phyloP scores from a whole-genome alignment of 768 basidiomycete species.

The Xerocomus brunneocitrinus region DNA sequence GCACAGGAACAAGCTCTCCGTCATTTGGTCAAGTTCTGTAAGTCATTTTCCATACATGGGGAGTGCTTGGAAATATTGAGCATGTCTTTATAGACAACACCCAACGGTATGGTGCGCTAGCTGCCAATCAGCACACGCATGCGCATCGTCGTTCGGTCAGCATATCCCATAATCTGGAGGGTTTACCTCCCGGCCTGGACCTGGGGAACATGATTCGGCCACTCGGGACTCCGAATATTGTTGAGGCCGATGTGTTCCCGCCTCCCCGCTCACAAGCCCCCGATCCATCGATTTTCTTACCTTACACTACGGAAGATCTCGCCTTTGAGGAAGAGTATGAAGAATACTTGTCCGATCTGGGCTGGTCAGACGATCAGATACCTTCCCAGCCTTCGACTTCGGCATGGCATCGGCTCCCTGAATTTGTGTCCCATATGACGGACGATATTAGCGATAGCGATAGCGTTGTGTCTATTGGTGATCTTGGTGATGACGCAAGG shows the following conservation, averaged over 20 bases:
- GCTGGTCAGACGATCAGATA: constrained; percentile 59
- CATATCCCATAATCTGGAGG: constrained; percentile 78
- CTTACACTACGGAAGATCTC: constrained; percentile 89
- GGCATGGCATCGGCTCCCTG: constrained; percentile 83
- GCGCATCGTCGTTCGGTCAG: constrained; percentile 79
- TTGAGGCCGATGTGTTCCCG: constrained; percentile 92
- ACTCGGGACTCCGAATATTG: constrained; percentile 67
- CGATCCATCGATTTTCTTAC: constrained; percentile 78
- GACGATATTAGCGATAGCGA: constrained; percentile 94
- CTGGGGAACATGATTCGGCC: constrained; percentile 71
- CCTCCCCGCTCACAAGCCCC: constrained; percentile 84
- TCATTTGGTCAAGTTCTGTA: constrained; percentile 92
- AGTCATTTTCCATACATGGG: constrained; percentile 28
- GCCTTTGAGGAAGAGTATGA: constrained; percentile 97
- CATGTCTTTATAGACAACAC: constrained; percentile 64
- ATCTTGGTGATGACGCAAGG: constrained; percentile 76
- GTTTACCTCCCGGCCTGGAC: constrained; percentile 69
- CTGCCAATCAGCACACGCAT: constrained; percentile 46
- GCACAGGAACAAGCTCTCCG: constrained; percentile 94
- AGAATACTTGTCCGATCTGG: constrained; percentile 87
- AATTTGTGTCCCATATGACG: constrained; percentile 73
- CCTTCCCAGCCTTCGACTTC: constrained; percentile 39
- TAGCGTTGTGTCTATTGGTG: constrained; percentile 86
- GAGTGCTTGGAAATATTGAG: constrained; percentile 4
- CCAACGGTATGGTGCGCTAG: constrained; percentile 73